Conservation (phyloP, 768 basidiomycete species). For the Crucibulum laeve region DNA sequence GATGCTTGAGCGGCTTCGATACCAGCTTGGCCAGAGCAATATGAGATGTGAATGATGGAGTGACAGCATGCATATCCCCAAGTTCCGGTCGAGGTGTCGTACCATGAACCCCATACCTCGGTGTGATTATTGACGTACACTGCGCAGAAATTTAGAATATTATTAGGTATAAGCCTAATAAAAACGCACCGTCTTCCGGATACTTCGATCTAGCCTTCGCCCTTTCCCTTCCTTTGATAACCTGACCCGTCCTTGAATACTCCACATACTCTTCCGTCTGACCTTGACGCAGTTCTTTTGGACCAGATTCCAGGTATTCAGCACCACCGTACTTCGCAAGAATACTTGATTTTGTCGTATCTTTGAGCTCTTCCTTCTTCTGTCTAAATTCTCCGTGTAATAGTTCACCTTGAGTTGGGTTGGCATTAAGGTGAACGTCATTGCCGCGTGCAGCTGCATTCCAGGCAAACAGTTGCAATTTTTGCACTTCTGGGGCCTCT, state of each 20-base stretch:
- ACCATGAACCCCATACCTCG: conserved; percentile 98
- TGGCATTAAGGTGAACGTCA: conserved; percentile 93
- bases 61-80: conserved; percentile 99
- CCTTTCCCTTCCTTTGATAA: conserved; percentile 88
- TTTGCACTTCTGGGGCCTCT: conserved; percentile 88
- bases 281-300: conserved; percentile 88
- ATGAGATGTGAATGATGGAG: conserved; percentile 78
- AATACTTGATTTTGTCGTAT: conserved; percentile 84
- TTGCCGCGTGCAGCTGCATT: conserved; percentile 90
- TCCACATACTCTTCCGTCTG: conserved; percentile 98
- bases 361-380: conserved; percentile 90
- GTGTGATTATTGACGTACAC: conserved; percentile 93
- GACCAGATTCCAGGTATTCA: conserved; percentile 84
- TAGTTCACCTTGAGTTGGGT: conserved; percentile 93
- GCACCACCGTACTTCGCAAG: conserved; percentile 93
- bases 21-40: conserved; percentile 86
- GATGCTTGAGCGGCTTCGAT: conserved; percentile 78
- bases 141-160: conserved; percentile 22
- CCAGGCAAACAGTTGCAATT: conserved; percentile 96
- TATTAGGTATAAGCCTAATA: conserved; percentile 7
- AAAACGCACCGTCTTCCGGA: conserved; percentile 83
- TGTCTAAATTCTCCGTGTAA: conserved; percentile 87
- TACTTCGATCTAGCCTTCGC: conserved; percentile 90
- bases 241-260: conserved; percentile 87
- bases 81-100: conserved; percentile 55